Percentiles rank a stretch among this genome's conserved stretches.
Conservation (phyloP, 2,329 filamentous ascomycete species). For the Tolypocladium tundrense region DNA sequence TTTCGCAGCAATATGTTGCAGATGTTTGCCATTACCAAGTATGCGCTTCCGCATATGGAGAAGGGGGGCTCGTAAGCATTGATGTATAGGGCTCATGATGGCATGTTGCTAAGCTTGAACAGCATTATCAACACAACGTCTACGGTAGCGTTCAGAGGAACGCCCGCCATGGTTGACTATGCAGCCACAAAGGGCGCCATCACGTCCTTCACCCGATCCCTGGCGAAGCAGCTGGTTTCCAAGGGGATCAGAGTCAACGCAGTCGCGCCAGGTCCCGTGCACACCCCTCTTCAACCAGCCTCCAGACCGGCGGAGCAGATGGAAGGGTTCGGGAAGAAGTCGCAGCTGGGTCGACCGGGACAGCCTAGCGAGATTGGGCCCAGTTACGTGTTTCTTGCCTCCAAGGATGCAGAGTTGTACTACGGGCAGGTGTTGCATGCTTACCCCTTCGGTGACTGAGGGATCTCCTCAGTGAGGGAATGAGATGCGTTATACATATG, state of each 20-base stretch:
- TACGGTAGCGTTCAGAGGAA: constrained; percentile 43
- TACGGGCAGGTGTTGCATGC: constrained; percentile 29
- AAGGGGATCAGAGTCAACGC: constrained; percentile 48
- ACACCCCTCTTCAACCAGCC: constrained; percentile 32
- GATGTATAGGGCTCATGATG: background rate
- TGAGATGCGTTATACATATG: too few species aligned
- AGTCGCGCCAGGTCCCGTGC: constrained; percentile 31
- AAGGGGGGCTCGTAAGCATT: constrained; percentile 30
- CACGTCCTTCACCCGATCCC: constrained; percentile 40
- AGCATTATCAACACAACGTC: constrained; percentile 49
- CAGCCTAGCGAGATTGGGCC: constrained; percentile 24
- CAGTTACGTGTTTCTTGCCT: constrained; percentile 22
- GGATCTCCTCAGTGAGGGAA: too few species aligned
- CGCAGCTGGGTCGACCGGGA: constrained; percentile 25
- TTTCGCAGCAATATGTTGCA: constrained; percentile 48
- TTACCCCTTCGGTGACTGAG: constrained; percentile 28
- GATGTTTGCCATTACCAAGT: constrained; percentile 52
- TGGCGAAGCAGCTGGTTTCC: constrained; percentile 40
- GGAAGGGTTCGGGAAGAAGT: constrained; percentile 30
- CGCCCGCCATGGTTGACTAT: constrained; percentile 41
- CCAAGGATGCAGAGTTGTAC: constrained; percentile 27
- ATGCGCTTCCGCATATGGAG: constrained; percentile 43
- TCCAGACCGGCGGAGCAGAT: constrained; percentile 32
- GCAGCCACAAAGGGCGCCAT: constrained; percentile 49
- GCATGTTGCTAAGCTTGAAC: background rate